phyloP scores from a whole-genome alignment of 2,329 filamentous ascomycete genomes.

The Metarhizium brunneum region DNA sequence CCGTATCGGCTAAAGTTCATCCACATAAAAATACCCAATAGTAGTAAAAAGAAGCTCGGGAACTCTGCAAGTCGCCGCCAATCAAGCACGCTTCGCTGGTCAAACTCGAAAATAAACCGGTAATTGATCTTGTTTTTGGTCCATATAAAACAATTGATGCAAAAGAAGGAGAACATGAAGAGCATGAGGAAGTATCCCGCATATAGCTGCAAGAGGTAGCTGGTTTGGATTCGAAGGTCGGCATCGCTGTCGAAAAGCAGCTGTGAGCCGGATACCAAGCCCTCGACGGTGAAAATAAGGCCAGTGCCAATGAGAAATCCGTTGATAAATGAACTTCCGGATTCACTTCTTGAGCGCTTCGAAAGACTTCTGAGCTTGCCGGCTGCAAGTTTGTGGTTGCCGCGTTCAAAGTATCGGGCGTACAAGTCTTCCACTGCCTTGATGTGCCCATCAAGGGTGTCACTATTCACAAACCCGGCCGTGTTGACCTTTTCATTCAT shows the following conservation, averaged over 20 bases:
- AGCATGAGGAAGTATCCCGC: constrained; percentile 84
- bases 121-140: constrained; percentile 84
- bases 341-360: constrained; percentile 46
- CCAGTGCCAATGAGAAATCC: constrained; percentile 62
- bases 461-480: constrained; percentile 85
- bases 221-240: constrained; percentile 41
- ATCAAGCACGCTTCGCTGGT: constrained; percentile 74
- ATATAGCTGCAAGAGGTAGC: constrained; percentile 79
- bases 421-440: constrained; percentile 82
- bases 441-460: constrained; percentile 73
- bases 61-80: constrained; percentile 85
- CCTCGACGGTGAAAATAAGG: constrained; percentile 56
- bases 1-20: constrained; percentile 73
- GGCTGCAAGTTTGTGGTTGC: constrained; percentile 84
- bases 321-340: constrained; percentile 48
- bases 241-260: constrained; percentile 42
- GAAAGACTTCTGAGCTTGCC: constrained; percentile 73
- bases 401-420: constrained; percentile 85
- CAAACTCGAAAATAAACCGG: constrained; percentile 92
- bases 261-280: constrained; percentile 49
- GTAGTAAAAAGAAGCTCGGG: constrained; percentile 71
- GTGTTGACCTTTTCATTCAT: constrained; percentile 88
- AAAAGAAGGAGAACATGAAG: constrained; percentile 74
- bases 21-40: constrained; percentile 77
- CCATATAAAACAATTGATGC: constrained; percentile 78